Evolutionary conservation across 441 rosid genomes (phyloP), one percentile per base, ranked within the genome.

Genomic region (Eutrema salsugineum): DNA sequence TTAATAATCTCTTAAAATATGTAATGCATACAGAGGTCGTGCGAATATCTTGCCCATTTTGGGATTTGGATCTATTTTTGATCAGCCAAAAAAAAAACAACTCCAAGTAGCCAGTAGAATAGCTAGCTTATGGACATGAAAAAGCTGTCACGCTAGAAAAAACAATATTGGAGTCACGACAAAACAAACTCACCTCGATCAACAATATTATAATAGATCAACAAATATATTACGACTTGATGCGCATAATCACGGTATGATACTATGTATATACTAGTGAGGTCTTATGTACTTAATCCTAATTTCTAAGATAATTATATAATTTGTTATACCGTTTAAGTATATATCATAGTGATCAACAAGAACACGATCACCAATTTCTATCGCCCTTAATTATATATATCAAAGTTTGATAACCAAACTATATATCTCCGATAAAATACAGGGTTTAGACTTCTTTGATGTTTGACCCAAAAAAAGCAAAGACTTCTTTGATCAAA

Each of bases 11-110:
- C 49, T 58, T 53, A 43, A 6, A 17, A 6, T 75, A 61, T 61
- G 28, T 33, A 72, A 27, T 57, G 28, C 46, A 66, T 54, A 43
- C 51, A 8, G 33, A 44, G 65, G 59, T 68, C 66, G 79, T 75
- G 79, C 69, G 60, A 54, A 62, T 68, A 46, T 68, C 74, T 68
- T 75, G 46, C 28, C 14, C 32, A 62, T 48, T 17, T 75, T 15
- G 60, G 65, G 44, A 35, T 14, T 28, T 53, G 35, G 42, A 51
- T 49, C 14, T 61, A 6, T 66, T 50, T 50, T 24, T 49, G 48
- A 66, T 73, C 48, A 38, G 22, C 17, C 24, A 9, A 63, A 12
- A 20, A 50, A 38, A 69, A 16, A 57, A 38, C 9, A 65, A 59
- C 57, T 73, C 19, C 30, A 11, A 64, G 59, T 12, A 30, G 19